Percentiles rank a stretch among this genome's conserved stretches.
Conservation (phyloP, 441 rosid genomes). For the Jatropha podagrica region DNA sequence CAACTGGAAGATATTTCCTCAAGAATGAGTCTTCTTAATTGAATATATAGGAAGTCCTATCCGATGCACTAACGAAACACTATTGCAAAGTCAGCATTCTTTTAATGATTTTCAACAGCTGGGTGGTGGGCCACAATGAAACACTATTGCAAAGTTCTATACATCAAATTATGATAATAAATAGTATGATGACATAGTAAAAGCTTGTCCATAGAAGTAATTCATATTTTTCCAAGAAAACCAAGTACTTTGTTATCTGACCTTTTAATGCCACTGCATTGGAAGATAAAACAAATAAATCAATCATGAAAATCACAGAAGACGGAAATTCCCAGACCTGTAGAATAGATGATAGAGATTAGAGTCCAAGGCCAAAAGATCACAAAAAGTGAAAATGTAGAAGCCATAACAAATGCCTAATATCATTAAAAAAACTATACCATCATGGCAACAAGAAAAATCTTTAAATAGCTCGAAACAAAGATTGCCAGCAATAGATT, state of each 20-base stretch:
- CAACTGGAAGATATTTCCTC: not conserved
- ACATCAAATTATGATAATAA: not conserved
- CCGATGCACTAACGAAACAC: not conserved
- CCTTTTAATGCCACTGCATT: slow-evolving; percentile 81
- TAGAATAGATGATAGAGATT: slow-evolving; percentile 18
- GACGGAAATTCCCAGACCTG: slow-evolving; percentile 91
- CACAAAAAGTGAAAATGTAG: slow-evolving; percentile 3
- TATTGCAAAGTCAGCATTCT: not conserved
- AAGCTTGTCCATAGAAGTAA: not conserved
- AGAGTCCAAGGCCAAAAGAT: slow-evolving; percentile 10
- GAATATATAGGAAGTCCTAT: not conserved
- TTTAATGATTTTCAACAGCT: not conserved
- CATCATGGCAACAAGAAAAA: slow-evolving; percentile 66
- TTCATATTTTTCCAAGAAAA: not conserved
- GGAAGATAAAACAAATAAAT: slow-evolving; percentile 73
- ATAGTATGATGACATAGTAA: not conserved
- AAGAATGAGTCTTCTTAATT: not conserved
- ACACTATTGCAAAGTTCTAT: slow-evolving; percentile 2
- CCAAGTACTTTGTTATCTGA: slow-evolving; percentile 29
- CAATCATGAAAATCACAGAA: slow-evolving; percentile 62
- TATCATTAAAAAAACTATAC: slow-evolving; percentile 35
- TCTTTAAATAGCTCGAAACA: slow-evolving; percentile 82
- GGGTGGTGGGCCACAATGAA: not conserved
- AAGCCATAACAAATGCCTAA: not conserved
- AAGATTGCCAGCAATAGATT: slow-evolving; percentile 53